phyloP scores from a whole-genome alignment of 305 asterid genomes.

The Fraxinus sp. region DNA sequence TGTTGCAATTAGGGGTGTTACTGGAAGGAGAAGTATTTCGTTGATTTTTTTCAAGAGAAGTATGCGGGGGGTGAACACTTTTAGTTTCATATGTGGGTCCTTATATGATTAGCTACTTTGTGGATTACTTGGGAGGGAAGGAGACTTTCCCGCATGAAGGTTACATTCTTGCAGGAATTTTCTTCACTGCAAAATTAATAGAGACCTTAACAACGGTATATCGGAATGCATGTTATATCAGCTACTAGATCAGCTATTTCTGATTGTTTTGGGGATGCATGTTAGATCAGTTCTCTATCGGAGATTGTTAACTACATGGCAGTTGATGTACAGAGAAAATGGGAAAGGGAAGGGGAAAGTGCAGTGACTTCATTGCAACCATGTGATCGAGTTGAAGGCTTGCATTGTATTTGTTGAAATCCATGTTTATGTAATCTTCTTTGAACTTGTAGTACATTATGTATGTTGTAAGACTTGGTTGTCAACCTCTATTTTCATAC shows the following conservation, averaged over 20 bases:
- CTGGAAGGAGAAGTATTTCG: conserved; percentile 75
- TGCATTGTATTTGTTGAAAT: too few species aligned
- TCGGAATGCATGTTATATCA: too few species aligned
- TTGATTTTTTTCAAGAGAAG: too few species aligned
- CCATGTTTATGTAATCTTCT: too few species aligned
- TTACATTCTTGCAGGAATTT: conserved; percentile 81
- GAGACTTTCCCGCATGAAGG: conserved; percentile 82
- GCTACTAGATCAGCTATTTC: too few species aligned
- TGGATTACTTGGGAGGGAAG: conserved; percentile 78
- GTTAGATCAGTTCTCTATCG: conserved; percentile 85
- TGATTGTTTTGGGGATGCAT: conserved; percentile 98
- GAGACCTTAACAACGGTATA: conserved; percentile 95
- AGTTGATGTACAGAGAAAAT: conserved; percentile 84
- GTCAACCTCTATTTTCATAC: too few species aligned
- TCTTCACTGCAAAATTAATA: conserved; percentile 77
- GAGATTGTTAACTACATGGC: conserved; percentile 98
- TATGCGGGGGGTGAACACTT: conserved; percentile 70
- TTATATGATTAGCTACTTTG: conserved; percentile 91
- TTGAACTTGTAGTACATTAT: too few species aligned
- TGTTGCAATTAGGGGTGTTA: conserved; percentile 61
- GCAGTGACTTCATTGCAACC: too few species aligned
- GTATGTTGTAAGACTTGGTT: too few species aligned
- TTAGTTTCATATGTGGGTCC: conserved; percentile 96
- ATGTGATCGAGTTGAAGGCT: too few species aligned
- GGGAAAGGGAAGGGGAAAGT: too few species aligned